Base-by-base conservation (phyloP, 371 early-diverging fungal species). In the Funneliformis caledonium region DNA sequence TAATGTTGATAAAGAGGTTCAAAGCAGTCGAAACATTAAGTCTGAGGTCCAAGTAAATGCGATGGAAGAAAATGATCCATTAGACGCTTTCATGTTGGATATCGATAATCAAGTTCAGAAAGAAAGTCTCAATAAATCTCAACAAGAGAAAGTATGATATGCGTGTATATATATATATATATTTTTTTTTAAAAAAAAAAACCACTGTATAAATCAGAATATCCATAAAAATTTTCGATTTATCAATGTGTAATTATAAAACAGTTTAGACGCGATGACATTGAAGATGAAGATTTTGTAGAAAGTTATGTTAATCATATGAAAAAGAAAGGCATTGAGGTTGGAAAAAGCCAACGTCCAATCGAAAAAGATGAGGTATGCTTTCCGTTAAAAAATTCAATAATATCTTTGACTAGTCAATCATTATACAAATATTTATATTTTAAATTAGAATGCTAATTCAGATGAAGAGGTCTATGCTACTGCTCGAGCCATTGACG, bases 391-490 rank as follows among this genome's bases (percentile, higher is more conserved):
- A 16, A 14, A 12, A 59, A 10, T n/a, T 19, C 9, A 12, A 12
- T 19, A 61, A 14, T 56, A 19, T 6, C 12, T 56, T 56, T 56
- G 56, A 56, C 16, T 16, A 16, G 16, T 56, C 19, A 56, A 56
- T 19, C 19, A 56, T 47, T 70, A n/a, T 22, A 69, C 4, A 10
- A 62, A 56, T 16, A 9, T 72, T 31, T 74, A 48, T n/a, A 67
- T 61, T n/a, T 52, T 31, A 14, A 52, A 67, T 3, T 86, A 91
- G 87, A 92, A 93, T 80, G 90, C 84, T 31, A 92, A 94, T 82
- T 94, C 95, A 76, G 96, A 95, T 79, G 96, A 96, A 72, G 95
- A 95, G 84, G 95, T 96, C 5, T 95, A 96, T 84, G 92, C 93
- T 9, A 89, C 95, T 6, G 96, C 96, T 9, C 86, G 90, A n/a